Base-by-base conservation (phyloP, 352 stramenopile species). In the Phytophthora cryptogea region DNA sequence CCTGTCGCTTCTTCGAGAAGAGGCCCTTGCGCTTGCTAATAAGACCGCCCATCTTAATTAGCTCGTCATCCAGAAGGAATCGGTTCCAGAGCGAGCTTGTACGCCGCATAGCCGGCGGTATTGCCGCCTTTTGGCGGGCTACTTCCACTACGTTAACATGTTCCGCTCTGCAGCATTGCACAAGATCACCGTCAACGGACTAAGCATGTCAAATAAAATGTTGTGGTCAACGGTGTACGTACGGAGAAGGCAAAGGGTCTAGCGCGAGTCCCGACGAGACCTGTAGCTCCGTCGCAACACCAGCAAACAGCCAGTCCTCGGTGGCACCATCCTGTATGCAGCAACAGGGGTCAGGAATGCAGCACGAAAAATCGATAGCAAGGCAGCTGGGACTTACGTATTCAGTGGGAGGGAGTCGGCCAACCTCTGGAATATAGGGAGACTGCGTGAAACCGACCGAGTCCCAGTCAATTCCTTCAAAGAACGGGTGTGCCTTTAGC, bases 11-110 rank as follows among this genome's bases (percentile, higher is more conserved):
- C 70, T 95, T 95, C 28, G 86, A 95, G 48, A 95, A 95, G 23
- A 95, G 70, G 2, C 86, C 86, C 59, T 95, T 95, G 60, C 86
- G 81, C 55, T 94, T 94, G 83, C 84, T 94, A 64, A 94, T 90
- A 42, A 95, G 78, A 1, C 86, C 83, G 8, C 76, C 71, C 74
- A 95, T 90, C 50, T 87, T 89, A 66, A 95, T 95, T 55, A 92
- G 53, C 63, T 95, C 86, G 57, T 95, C 84, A 55, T 95, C 86
- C 52, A 95, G 64, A 53, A 95, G 63, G 56, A 95, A 95, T 5
- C 83, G 82, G 61, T 92, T 92, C 81, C 86, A 95, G 3, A 95
- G 66, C 28, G 84, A 90, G 31, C 65, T 94, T 28, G 84, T 93
- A 54, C 84, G 84, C 33, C 74, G 73, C 30, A 89, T 81, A 10